Base-by-base conservation (phyloP, 1,284 basidiomycete genomes). In the Coniophora puteana region DNA sequence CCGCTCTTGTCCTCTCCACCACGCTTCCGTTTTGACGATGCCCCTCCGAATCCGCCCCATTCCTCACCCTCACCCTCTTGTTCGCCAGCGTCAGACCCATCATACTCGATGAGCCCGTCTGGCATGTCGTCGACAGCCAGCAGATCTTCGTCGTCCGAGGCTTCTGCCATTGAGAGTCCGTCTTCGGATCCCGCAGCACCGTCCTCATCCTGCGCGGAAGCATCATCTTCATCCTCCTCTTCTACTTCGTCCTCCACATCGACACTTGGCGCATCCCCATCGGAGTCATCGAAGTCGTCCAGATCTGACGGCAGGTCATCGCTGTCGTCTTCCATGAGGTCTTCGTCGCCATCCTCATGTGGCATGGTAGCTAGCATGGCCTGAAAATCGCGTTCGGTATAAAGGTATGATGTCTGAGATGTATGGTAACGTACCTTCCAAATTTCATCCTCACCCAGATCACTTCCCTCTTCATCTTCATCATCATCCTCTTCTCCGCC, bases 351-450 rank as follows among this genome's bases (percentile, higher is more conserved):
- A 11, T 61, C 57, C 31, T 67, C 69, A 38, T 66, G 73, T 3
- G 88, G 89, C 77, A 93, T 84, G 8, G 78, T 78, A 6, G 80
- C 77, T 71, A 89, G 80, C 87, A 94, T 93, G 1, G 78, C 90
- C 89, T 93, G 28, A 22, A 44, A 39, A 14, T 23, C 21, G 16
- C n/a, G 16, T 21, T 5, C 14, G 6, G 4, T 25, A 16, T 34
- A 38, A 47, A 39, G 2, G 18, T n/a, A 2, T 16, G 21, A 26
- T 18, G 6, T 38, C 8, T 20, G 3, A 3, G 7, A n/a, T n/a
- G 10, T 3, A 24, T 27, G 18, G 12, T 8, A 27, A 57, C 69
- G 43, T 47, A 90, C 89, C 80, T 86, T 90, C 91, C 91, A 93
- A 26, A 93, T 78, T 55, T 86, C 87, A 8, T 65, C 77, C 51